A percentile compares a stretch with the other conserved stretches of the same genome.
Evolutionary conservation across 805 yeast species (phyloP).

Genomic region (Huiozyma sinensis): DNA sequence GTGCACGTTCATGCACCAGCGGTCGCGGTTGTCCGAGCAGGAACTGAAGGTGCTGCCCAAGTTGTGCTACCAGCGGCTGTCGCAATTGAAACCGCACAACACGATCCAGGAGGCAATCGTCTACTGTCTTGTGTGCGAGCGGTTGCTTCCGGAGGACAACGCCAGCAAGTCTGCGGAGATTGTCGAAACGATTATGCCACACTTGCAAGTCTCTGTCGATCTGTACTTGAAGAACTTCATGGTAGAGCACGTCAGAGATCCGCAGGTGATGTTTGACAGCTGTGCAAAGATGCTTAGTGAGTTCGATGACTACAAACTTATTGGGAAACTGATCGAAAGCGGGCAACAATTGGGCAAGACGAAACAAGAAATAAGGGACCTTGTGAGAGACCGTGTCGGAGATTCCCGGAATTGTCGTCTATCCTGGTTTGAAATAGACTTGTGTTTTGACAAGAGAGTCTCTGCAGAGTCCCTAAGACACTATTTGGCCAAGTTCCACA

Average conservation of each 20-base stretch:
- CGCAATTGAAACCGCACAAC: constrained; percentile 38
- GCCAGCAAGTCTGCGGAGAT: constrained; percentile 28
- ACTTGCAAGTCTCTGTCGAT: constrained; percentile 32
- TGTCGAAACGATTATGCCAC: constrained; percentile 26
- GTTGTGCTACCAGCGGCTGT: constrained; percentile 50
- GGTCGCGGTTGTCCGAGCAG: constrained; percentile 29
- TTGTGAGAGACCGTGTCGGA: constrained; percentile 21
- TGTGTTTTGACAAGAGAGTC: constrained; percentile 9
- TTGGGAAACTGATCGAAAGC: constrained; percentile 32
- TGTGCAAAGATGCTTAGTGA: constrained; percentile 38
- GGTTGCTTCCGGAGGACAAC: constrained; percentile 18
- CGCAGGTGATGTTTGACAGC: constrained; percentile 34
- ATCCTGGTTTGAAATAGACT: constrained; percentile 40
- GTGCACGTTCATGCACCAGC: constrained; percentile 34
- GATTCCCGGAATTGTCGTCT: constrained; percentile 47
- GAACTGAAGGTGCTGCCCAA: constrained; percentile 46
- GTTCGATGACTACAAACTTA: constrained; percentile 56
- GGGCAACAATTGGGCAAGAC: constrained; percentile 52
- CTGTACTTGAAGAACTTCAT: constrained; percentile 52
- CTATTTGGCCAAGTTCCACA: constrained; percentile 38
- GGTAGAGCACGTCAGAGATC: constrained; percentile 38
- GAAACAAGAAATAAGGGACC: constrained; percentile 24
- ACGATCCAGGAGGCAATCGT: constrained; percentile 60
- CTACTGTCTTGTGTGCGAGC: constrained; percentile 39
- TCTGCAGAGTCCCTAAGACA: constrained; percentile 24